phyloP scores from a whole-genome alignment of 148 eudicot species.

The Silene latifolia region DNA sequence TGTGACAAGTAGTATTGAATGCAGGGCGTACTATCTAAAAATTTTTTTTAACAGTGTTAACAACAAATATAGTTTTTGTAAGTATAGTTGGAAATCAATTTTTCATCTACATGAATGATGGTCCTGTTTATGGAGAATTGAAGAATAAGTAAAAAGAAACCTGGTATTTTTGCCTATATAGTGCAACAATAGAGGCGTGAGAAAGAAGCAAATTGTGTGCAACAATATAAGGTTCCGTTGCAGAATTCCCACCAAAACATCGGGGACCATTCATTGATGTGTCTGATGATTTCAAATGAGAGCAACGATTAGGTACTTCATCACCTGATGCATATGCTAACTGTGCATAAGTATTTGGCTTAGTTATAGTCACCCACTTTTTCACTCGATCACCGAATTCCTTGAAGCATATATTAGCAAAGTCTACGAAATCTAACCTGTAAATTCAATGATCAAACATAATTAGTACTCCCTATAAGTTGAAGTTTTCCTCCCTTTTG shows the following conservation, averaged over 20 bases:
- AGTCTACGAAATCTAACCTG: slow-evolving; percentile 8
- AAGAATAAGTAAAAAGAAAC: background rate
- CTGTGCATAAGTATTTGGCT: slow-evolving; percentile 1
- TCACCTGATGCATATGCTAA: slow-evolving; percentile 4
- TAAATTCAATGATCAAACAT: background rate
- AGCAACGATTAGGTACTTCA: background rate
- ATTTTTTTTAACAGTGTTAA: no score
- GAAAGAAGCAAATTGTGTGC: slow-evolving; percentile 19
- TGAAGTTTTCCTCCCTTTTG: no score
- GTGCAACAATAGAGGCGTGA: slow-evolving; percentile 6
- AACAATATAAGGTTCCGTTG: slow-evolving; percentile 12
- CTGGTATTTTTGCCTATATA: slow-evolving; percentile 6
- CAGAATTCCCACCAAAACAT: slow-evolving; percentile 2
- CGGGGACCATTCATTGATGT: background rate
- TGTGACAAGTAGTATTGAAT: no score
- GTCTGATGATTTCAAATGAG: background rate
- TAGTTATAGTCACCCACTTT: slow-evolving; percentile 12
- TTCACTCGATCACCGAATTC: slow-evolving; percentile 16
- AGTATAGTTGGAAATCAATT: no score
- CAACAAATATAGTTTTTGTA: no score
- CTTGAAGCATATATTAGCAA: slow-evolving; percentile 15
- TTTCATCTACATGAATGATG: no score
- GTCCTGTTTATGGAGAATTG: background rate
- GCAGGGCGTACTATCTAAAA: no score
- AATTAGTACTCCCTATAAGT: no score